Percentiles rank a stretch among this genome's conserved stretches.
Conservation (phyloP, 1,284 basidiomycete genomes). For the Trametes pubescens region DNA sequence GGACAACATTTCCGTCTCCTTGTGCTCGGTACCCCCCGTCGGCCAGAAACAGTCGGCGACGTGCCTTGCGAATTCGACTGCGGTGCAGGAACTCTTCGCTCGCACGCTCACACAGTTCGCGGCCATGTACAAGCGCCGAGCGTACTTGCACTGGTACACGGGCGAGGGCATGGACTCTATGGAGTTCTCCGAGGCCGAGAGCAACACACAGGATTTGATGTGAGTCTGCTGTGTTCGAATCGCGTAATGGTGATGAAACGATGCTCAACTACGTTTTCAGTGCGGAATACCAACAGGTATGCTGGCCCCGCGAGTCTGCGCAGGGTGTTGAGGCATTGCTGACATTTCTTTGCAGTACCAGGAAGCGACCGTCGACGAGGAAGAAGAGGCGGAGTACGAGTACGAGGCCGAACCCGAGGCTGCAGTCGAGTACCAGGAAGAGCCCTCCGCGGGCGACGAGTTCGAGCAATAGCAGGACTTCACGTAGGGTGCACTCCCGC, state of each 20-base stretch:
- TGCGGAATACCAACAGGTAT: conserved; percentile 77
- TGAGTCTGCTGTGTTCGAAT: conserved; percentile 48
- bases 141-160: conserved; percentile 93
- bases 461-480: conserved; percentile 16
- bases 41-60: conserved; percentile 81
- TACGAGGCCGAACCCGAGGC: conserved; percentile 24
- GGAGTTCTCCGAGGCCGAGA: conserved; percentile 94
- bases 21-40: conserved; percentile 86
- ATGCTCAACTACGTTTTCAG: conserved; percentile 44
- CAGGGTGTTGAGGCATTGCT: conserved; percentile 7
- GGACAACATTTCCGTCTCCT: conserved; percentile 82
- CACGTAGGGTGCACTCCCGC: neutral
- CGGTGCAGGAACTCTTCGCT: conserved; percentile 92
- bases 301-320: conserved; percentile 14
- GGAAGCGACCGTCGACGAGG: conserved; percentile 59
- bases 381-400: conserved; percentile 41
- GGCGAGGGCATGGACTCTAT: conserved; percentile 92
- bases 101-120: conserved; percentile 83
- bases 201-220: conserved; percentile 84
- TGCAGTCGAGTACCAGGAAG: conserved; percentile 19
- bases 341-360: conserved; percentile 57
- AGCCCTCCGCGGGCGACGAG: conserved; percentile 13
- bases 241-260: conserved; percentile 4
- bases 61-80: conserved; percentile 85
- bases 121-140: conserved; percentile 83